These are phyloP conservation scores for Wickerhamiella azyma DNA, from an alignment of 805 yeast species.

Conservation along the genomic window DNA sequence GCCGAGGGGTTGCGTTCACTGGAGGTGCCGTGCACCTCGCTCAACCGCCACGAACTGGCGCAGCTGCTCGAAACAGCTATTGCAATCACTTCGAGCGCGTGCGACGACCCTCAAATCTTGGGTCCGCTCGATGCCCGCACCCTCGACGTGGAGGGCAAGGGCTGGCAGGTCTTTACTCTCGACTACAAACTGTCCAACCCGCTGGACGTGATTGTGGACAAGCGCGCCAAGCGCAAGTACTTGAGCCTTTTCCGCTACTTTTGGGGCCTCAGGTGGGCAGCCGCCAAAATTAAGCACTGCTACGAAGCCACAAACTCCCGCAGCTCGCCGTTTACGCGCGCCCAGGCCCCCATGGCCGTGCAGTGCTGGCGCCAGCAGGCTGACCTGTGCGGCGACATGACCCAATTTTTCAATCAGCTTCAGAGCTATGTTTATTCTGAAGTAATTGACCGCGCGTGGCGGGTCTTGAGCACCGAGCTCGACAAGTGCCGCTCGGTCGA, in stretches of 20 bases:
- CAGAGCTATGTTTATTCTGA: conserved; percentile 27
- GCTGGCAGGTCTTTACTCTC: conserved; percentile 87
- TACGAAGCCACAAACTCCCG: conserved; percentile 30
- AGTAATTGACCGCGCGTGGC: conserved; percentile 30
- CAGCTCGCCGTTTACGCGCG: not conserved
- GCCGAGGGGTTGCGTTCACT: conserved; percentile 40
- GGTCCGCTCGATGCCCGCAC: conserved; percentile 69
- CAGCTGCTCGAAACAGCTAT: conserved; percentile 53
- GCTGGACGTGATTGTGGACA: conserved; percentile 42
- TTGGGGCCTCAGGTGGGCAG: conserved; percentile 61
- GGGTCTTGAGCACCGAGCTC: not conserved
- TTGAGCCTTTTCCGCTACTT: conserved; percentile 71
- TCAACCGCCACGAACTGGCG: conserved; percentile 55
- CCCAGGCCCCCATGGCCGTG: conserved; percentile 14
- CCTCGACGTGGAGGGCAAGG: conserved; percentile 45
- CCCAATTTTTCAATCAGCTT: conserved; percentile 25
- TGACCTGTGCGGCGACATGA: conserved; percentile 21
- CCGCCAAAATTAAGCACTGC: conserved; percentile 34
- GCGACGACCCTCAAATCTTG: conserved; percentile 29
- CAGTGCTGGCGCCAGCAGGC: conserved; percentile 19
- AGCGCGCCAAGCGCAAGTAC: conserved; percentile 37
- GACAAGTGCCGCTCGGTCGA: conserved; percentile 23
- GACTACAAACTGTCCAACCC: conserved; percentile 49
- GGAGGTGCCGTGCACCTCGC: conserved; percentile 44
- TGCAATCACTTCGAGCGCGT: conserved; percentile 24